phyloP scores from a whole-genome alignment of 2,329 filamentous ascomycete genomes.

The Pseudopyricularia cyperi region DNA sequence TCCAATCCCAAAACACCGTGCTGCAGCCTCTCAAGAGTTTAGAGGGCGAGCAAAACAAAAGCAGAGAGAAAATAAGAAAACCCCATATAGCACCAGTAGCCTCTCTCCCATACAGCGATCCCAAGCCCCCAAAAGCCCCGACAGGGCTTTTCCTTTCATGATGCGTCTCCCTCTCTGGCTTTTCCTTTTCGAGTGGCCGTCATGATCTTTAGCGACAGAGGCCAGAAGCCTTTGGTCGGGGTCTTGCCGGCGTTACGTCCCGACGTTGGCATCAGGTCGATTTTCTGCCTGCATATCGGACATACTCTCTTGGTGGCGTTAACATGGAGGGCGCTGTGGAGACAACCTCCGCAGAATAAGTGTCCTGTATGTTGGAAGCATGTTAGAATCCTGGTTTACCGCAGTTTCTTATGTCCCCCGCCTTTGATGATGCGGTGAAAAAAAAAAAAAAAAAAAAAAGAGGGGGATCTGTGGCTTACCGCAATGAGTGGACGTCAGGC shows the following conservation, averaged over 20 bases:
- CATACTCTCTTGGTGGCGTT: conserved; percentile 43
- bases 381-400: too few relatives aligned
- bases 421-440: neutral
- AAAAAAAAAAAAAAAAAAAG: neutral
- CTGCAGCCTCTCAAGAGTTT: neutral
- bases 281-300: conserved; percentile 49
- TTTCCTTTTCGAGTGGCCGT: conserved; percentile 41
- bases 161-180: conserved; percentile 14
- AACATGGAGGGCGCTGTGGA: conserved; percentile 46
- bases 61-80: too few relatives aligned
- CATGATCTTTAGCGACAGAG: conserved; percentile 50
- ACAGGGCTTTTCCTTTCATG: too few relatives aligned
- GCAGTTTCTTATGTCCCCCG: neutral
- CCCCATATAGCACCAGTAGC: too few relatives aligned
- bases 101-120: too few relatives aligned
- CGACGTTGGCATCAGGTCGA: conserved; percentile 25
- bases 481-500: conserved; percentile 51
- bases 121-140: too few relatives aligned
- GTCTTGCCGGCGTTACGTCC: conserved; percentile 17
- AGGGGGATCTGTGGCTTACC: conserved; percentile 30
- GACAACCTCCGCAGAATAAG: conserved; percentile 49
- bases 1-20: neutral
- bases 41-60: too few relatives aligned
- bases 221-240: conserved; percentile 32
- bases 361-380: conserved; percentile 32